These are phyloP conservation scores for Cladosporium velox DNA, from an alignment of 2,329 filamentous ascomycete genomes.

Conservation along the genomic window DNA sequence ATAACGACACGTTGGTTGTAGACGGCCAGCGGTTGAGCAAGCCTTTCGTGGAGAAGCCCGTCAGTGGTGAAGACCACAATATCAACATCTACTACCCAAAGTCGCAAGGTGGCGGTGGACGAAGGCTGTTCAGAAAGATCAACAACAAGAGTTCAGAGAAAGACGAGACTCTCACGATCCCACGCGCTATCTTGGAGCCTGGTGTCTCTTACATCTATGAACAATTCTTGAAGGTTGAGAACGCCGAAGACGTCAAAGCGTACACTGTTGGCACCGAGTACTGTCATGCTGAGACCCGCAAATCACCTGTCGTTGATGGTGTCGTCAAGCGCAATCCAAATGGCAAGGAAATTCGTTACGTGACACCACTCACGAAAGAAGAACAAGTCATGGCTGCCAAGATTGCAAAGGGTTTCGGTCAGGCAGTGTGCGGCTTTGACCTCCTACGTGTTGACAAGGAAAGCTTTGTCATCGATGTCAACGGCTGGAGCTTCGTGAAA, in stretches of 20 bases:
- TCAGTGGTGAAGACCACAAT: constrained; percentile 98
- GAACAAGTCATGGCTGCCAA: constrained; percentile 85
- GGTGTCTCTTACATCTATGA: constrained; percentile 92
- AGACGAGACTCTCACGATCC: constrained; percentile 72
- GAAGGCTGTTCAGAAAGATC: constrained; percentile 92
- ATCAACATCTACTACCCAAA: constrained; percentile 97
- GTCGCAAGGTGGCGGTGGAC: constrained; percentile 81
- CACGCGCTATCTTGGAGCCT: constrained; percentile 78
- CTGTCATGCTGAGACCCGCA: constrained; percentile 95
- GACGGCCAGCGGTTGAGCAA: constrained; percentile 82
- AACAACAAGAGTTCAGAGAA: constrained; percentile 99
- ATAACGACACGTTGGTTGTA: constrained; percentile 83
- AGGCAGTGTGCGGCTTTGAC: constrained; percentile 94
- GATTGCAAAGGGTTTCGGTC: constrained; percentile 89
- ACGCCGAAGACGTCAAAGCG: constrained; percentile 96
- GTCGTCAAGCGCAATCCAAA: constrained; percentile 94
- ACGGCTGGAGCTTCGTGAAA: constrained; percentile 99
- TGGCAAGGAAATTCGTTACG: constrained; percentile 94
- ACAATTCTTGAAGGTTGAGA: constrained; percentile 94
- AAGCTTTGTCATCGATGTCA: constrained; percentile 98
- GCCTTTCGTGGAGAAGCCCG: constrained; percentile 97
- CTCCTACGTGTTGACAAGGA: constrained; percentile 82
- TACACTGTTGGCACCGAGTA: constrained; percentile 93
- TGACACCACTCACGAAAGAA: constrained; percentile 77
- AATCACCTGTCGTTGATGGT: constrained; percentile 95